A percentile compares a stretch with the other conserved stretches of the same genome.
phyloP scores from a whole-genome alignment of 2,329 filamentous ascomycete species.

The Colletotrichum caudatum region DNA sequence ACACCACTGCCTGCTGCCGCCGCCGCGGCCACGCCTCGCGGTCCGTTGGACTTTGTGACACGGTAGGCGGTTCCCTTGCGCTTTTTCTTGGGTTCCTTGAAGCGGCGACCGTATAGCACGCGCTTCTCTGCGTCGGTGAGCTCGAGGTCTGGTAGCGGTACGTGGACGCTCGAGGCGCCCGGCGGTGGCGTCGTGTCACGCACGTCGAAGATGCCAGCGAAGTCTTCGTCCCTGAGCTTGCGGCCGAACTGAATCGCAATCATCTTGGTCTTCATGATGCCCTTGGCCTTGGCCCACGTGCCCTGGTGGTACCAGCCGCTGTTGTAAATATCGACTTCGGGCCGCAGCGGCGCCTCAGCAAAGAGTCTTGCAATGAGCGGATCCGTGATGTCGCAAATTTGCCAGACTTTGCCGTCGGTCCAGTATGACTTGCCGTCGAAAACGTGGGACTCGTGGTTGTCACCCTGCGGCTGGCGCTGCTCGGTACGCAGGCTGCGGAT shows the following conservation, averaged over 20 bases:
- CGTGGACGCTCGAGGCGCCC: conserved; percentile 48
- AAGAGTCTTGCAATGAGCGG: conserved; percentile 77
- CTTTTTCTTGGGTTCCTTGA: conserved; percentile 46
- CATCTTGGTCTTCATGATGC: conserved; percentile 90
- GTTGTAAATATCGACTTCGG: conserved; percentile 67
- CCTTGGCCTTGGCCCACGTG: conserved; percentile 84
- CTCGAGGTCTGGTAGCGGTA: conserved; percentile 55
- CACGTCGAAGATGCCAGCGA: conserved; percentile 56
- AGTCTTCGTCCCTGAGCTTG: conserved; percentile 61
- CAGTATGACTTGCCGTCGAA: conserved; percentile 84
- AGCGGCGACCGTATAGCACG: conserved; percentile 50
- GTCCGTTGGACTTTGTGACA: conserved; percentile 41
- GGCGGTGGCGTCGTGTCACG: conserved; percentile 50
- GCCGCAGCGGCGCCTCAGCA: conserved; percentile 69
- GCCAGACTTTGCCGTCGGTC: conserved; percentile 90
- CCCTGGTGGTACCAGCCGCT: conserved; percentile 91
- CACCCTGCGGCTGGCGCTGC: conserved; percentile 55
- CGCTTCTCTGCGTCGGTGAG: conserved; percentile 54
- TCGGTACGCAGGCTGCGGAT: conserved; percentile 54
- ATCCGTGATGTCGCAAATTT: conserved; percentile 92
- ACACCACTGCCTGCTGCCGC: conserved; percentile 14
- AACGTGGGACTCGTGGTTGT: conserved; percentile 70
- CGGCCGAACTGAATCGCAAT: conserved; percentile 71
- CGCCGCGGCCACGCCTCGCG: conserved; percentile 27
- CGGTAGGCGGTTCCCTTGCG: conserved; percentile 43